Percentiles rank a stretch among this genome's conserved stretches.
Conservation (phyloP, 345 rosid genomes). For the Noccaea bulbosa region DNA sequence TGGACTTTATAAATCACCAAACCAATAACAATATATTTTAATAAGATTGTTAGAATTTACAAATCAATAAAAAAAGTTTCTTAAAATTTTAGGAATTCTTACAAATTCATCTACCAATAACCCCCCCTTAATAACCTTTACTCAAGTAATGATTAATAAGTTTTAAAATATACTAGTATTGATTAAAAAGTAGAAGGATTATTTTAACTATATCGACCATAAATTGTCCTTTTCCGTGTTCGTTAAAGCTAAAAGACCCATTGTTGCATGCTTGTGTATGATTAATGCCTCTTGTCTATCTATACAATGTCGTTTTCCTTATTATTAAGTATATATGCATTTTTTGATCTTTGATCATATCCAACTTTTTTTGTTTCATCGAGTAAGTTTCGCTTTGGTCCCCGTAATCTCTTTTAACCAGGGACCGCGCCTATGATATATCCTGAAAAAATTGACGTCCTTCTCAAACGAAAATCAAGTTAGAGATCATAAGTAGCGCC, state of each 20-base stretch:
- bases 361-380: not conserved
- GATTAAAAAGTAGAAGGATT: not conserved
- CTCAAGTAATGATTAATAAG: conserved; percentile 2
- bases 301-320: not conserved
- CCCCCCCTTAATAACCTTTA: not conserved
- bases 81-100: no score
- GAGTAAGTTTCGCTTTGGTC: not conserved
- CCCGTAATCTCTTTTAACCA: not conserved
- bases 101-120: no score
- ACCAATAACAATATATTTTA: no score
- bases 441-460: not conserved
- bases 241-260: conserved; percentile 19
- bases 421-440: not conserved
- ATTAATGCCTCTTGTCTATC: conserved; percentile 24
- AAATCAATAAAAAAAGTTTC: no score
- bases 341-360: conserved; percentile 15
- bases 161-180: not conserved
- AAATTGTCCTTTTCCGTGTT: conserved; percentile 11
- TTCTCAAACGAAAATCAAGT: not conserved
- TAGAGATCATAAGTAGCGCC: not conserved
- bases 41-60: no score
- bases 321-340: conserved; percentile 1
- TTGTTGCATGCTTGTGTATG: conserved; percentile 39
- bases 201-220: conserved; percentile 18
- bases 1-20: no score